Conservation (phyloP, 306 rosid species). For the Cucumis cinereus region DNA sequence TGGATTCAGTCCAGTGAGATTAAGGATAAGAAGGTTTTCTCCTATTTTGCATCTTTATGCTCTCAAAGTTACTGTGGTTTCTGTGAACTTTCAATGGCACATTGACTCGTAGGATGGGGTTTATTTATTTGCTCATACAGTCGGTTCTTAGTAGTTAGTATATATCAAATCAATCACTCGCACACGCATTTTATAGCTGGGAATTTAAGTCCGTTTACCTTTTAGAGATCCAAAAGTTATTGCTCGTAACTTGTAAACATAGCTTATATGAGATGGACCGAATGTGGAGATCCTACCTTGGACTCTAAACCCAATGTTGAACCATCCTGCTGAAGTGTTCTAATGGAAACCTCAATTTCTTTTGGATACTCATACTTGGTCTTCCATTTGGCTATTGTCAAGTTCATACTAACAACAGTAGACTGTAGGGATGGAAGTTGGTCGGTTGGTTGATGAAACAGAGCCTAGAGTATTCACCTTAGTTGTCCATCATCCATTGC, state of each 20-base stretch:
- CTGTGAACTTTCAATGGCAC: background rate
- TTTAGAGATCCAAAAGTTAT: background rate
- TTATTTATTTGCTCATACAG: background rate
- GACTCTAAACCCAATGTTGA: background rate
- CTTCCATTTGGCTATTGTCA: background rate
- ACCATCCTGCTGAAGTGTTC: background rate
- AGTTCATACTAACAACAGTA: background rate
- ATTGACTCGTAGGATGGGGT: background rate
- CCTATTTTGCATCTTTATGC: background rate
- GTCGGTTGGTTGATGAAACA: background rate
- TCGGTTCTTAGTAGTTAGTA: background rate
- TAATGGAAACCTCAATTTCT: background rate
- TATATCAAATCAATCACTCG: background rate
- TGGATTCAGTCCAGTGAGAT: conserved; percentile 99
- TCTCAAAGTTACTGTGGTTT: background rate
- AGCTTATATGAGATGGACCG: background rate
- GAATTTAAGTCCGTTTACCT: background rate
- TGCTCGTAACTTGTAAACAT: background rate
- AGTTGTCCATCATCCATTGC: background rate
- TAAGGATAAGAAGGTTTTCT: conserved; percentile 81
- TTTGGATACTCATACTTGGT: background rate
- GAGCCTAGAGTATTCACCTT: background rate
- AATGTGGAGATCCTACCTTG: background rate
- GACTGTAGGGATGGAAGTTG: background rate
- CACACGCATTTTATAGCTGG: background rate